Percentiles rank a stretch among this genome's conserved stretches.
Evolutionary conservation across 73 alveolate species (phyloP).

Genomic region (Diophrys appendiculata): DNA sequence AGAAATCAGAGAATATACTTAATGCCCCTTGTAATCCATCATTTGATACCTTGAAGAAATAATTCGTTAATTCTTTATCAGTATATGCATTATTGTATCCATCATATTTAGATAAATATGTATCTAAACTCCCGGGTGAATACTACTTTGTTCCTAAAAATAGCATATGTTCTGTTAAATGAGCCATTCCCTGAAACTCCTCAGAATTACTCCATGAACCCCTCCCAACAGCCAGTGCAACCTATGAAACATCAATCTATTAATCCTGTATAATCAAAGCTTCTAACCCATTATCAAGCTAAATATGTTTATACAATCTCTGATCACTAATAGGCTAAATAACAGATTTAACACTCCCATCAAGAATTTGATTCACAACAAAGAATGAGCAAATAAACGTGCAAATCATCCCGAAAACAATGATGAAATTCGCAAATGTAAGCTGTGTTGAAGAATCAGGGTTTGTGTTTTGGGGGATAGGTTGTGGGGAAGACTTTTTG

Average conservation of each 20-base stretch:
- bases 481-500: too few relatives aligned
- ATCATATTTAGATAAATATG: slow-evolving; percentile 68
- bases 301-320: slow-evolving; percentile 21
- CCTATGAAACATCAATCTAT: slow-evolving; percentile 65
- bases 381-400: too few relatives aligned
- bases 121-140: slow-evolving; percentile 61
- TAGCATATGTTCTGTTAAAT: slow-evolving; percentile 95
- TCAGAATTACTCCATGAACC: slow-evolving; percentile 64
- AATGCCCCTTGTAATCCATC: slow-evolving; percentile 66
- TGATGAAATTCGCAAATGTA: too few relatives aligned
- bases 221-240: slow-evolving; percentile 63
- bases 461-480: too few relatives aligned
- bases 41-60: slow-evolving; percentile 56
- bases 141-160: slow-evolving; percentile 82
- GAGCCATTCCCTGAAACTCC: slow-evolving; percentile 87
- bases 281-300: slow-evolving; percentile 37
- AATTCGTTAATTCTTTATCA: slow-evolving; percentile 69
- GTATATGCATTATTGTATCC: slow-evolving; percentile 91
- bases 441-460: too few relatives aligned
- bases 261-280: slow-evolving; percentile 61
- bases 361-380: too few relatives aligned
- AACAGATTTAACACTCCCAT: too few relatives aligned
- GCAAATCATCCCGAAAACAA: too few relatives aligned
- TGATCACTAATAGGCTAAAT: too few relatives aligned
- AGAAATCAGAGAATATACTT: slow-evolving; percentile 76